Evolutionary conservation across 805 yeast species (phyloP), one percentile per base, ranked within the genome.

Genomic region (Candida khao-thaluensis): DNA sequence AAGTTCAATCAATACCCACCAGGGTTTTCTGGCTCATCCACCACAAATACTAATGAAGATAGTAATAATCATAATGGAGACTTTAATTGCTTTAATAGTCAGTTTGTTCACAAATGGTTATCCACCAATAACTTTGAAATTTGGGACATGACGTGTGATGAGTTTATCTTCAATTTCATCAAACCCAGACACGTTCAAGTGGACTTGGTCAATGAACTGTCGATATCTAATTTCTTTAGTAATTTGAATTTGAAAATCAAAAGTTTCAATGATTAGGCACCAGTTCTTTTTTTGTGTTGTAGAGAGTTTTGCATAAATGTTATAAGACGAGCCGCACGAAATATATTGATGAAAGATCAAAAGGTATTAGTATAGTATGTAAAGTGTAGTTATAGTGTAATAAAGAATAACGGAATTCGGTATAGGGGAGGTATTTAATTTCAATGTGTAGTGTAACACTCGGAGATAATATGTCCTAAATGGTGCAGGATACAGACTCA

Each of bases 121-220:
- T 14, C 28, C 5, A 57, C 72, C 5, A 52, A 58, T 17, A 69
- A 66, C 49, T 67, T 45, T 53, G 52, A 51, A 39, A 65, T 69
- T 21, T 69, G 75, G 75, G 52, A 66, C 29, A 33, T 53, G 10
- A 58, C 60, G 38, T 61, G 72, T 22, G 74, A 69, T 44, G 75
- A 69, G 41, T 68, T 69, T 43, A 57, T 69, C 10, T 69, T 69
- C 54, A 69, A 69, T 43, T 69, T 69, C 45, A 53, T 63, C 14
- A 64, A 59, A 28, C 74, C 75, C 4, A 47, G 60, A 27, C 75
- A 69, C 45, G 44, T 67, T 12, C 48, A 42, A 35, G 51, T 47
- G 8, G 51, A 47, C 29, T 27, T 42, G 11, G 30, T 12, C 6
- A 33, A 30, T 24, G 41, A 37, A 29, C 48, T 44, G 48, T n/a